These are phyloP conservation scores for Sporisorium exsertum DNA, from an alignment of 1,284 basidiomycete species.

Conservation along the genomic window DNA sequence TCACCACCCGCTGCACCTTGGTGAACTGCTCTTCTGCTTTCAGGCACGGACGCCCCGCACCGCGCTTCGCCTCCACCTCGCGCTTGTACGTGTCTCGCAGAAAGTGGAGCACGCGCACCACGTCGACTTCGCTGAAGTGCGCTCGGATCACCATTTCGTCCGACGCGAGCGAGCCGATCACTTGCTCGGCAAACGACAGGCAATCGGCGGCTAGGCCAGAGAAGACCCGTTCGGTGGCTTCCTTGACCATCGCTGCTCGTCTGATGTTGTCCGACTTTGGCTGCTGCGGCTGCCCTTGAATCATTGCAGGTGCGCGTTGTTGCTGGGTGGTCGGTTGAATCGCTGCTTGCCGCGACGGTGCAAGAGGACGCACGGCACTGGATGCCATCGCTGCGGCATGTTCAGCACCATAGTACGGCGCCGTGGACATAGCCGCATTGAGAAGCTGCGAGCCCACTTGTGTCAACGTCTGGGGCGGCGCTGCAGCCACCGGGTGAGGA, in stretches of 20 bases:
- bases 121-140: constrained; percentile 28
- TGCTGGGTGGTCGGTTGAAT: not conserved
- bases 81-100: constrained; percentile 12
- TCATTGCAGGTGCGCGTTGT: too few species aligned
- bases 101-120: constrained; percentile 23
- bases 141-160: constrained; percentile 5
- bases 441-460: constrained; percentile 1
- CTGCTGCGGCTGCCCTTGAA: not conserved
- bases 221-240: constrained; percentile 15
- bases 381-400: not conserved
- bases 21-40: constrained; percentile 7
- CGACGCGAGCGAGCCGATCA: constrained; percentile 8
- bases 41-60: not conserved
- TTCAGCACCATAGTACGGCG: not conserved
- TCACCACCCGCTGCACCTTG: constrained; percentile 17
- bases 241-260: constrained; percentile 13
- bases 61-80: constrained; percentile 15
- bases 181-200: constrained; percentile 42
- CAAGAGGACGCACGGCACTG: not conserved
- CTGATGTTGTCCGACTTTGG: not conserved
- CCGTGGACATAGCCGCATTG: not conserved
- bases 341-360: constrained; percentile 4
- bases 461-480: not conserved
- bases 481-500: not conserved
- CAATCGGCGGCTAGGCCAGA: constrained; percentile 24